phyloP scores from a whole-genome alignment of 1,284 basidiomycete genomes.

The Mycena sp. region DNA sequence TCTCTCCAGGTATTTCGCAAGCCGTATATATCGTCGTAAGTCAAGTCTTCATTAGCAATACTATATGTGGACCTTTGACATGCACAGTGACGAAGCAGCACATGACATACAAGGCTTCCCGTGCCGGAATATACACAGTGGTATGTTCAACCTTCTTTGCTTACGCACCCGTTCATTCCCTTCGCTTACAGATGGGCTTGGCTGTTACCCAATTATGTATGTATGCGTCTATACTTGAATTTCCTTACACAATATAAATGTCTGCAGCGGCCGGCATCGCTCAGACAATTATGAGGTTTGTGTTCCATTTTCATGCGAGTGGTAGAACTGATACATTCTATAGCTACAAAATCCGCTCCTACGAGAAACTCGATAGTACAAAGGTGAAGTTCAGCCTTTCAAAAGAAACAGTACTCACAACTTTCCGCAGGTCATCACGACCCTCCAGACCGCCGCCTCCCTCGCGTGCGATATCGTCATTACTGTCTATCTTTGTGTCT shows the following conservation, averaged over 20 bases:
- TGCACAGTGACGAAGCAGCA: background rate
- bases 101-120: background rate
- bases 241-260: background rate
- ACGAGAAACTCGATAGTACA: background rate
- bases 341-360: slow-evolving; percentile 13
- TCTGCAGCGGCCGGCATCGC: slow-evolving; percentile 14
- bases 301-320: background rate
- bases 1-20: slow-evolving; percentile 7
- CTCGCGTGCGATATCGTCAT: slow-evolving; percentile 18
- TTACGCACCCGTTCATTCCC: background rate
- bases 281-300: slow-evolving; percentile 4
- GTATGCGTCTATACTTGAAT: background rate
- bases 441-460: slow-evolving; percentile 17
- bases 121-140: background rate
- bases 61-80: background rate
- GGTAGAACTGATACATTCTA: too few relatives aligned
- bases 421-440: slow-evolving; percentile 1
- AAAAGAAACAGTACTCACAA: background rate
- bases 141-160: background rate
- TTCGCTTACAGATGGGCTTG: background rate
- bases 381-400: background rate
- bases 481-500: slow-evolving; percentile 14
- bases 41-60: background rate
- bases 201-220: slow-evolving; percentile 6
- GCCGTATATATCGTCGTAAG: slow-evolving; percentile 10